A percentile compares a stretch with the other conserved stretches of the same genome.
These are phyloP conservation scores for Meyerozyma smithsonii DNA, from an alignment of 1,139 yeast genomes.

Conservation along the genomic window DNA sequence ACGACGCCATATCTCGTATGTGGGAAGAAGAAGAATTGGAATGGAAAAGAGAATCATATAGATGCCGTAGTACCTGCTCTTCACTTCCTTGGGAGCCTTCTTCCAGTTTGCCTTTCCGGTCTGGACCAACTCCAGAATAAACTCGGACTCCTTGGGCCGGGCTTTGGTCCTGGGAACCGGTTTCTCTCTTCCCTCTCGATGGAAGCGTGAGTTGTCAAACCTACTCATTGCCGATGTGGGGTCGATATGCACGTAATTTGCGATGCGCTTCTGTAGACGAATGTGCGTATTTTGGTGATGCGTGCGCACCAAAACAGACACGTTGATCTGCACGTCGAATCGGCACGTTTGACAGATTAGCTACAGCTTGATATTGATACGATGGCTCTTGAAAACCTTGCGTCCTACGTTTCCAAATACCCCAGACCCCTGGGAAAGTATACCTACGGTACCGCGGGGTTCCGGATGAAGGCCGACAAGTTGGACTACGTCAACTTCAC, in stretches of 20 bases:
- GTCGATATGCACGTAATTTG: not conserved
- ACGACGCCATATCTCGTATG: constrained; percentile 33
- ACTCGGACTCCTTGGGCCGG: constrained; percentile 6
- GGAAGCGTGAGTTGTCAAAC: constrained; percentile 27
- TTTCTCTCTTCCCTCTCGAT: constrained; percentile 21
- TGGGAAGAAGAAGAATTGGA: constrained; percentile 33
- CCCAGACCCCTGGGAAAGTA: constrained; percentile 47
- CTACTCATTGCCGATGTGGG: constrained; percentile 9
- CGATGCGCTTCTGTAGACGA: not conserved
- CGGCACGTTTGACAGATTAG: not conserved
- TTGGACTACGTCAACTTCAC: constrained; percentile 83
- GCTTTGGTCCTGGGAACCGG: constrained; percentile 4
- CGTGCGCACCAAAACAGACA: not conserved
- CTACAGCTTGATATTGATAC: not conserved
- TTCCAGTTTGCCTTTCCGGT: constrained; percentile 46
- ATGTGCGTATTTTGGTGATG: not conserved
- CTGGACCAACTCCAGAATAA: constrained; percentile 15
- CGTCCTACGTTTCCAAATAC: constrained; percentile 17
- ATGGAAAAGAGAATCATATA: constrained; percentile 36
- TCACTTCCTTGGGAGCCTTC: constrained; percentile 39
- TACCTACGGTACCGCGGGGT: constrained; percentile 95
- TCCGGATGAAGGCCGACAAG: constrained; percentile 67
- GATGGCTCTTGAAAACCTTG: constrained; percentile 12
- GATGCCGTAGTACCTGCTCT: constrained; percentile 35
- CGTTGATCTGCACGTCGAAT: not conserved